Evolutionary conservation across 257 asterid species (phyloP), one percentile per base, ranked within the genome.

Genomic region (Gentiana dahurica): DNA sequence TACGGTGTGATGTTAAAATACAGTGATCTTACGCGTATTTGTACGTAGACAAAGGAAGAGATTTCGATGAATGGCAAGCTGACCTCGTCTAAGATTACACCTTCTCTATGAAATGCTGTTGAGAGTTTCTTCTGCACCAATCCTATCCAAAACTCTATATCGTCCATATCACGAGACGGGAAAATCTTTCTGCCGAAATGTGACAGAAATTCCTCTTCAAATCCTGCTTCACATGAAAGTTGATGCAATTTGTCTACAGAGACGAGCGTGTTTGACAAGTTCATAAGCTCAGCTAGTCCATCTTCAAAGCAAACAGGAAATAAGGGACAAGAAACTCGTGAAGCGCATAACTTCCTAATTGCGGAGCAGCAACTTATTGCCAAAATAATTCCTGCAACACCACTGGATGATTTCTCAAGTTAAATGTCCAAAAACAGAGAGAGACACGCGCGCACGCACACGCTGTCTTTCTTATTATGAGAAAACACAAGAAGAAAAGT

Each of bases 151-250:
- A 82, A 87, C 57, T 84, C 89, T 44, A 75, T 44, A 52, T 79
- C 88, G 66, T 76, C 87, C 48, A 71, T 58, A 55, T 65, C 78
- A 69, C 71, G 59, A 73, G 77, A 68, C 2, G 94, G 94, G 34
- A 84, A 81, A 67, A 84, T 69, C 64, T 71, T 84, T 47, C 79
- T 63, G 48, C 92, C 94, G 57, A 81, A 87, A 76, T 84, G 86
- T 39, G 59, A 62, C 51, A 84, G 65, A 68, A 84, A 84, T 36
- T 76, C 76, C 65, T 81, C 87, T 74, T 84, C 96, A 46, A 81
- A 87, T 49, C 94, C 96, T 37, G 96, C 96, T 74, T 79, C 85
- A 59, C 66, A 67, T n/a, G 96, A 89, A 65, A 87, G 72, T 33
- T 64, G 76, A 68, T 87, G 81, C 71, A 81, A 70, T 64, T 87